phyloP scores from a whole-genome alignment of 1,139 yeast species.

The Spencermartinsiella ligniputridi region DNA sequence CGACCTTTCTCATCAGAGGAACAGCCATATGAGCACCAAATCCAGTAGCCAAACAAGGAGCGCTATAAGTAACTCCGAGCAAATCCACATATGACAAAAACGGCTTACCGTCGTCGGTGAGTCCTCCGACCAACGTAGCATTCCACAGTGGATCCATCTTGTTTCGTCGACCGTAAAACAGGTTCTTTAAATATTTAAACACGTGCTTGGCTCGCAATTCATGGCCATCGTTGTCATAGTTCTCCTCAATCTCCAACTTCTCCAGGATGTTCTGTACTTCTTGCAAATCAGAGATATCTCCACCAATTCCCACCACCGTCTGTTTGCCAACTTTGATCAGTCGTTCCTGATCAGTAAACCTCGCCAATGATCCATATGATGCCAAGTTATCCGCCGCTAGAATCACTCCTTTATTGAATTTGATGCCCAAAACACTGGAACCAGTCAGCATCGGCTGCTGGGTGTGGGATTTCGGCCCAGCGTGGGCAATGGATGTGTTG shows the following conservation, averaged over 20 bases:
- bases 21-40: slow-evolving; percentile 94
- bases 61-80: slow-evolving; percentile 82
- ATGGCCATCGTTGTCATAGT: slow-evolving; percentile 79
- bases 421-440: slow-evolving; percentile 88
- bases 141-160: slow-evolving; percentile 98
- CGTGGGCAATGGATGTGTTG: slow-evolving; percentile 65
- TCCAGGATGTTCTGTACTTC: slow-evolving; percentile 70
- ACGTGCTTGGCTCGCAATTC: slow-evolving; percentile 77
- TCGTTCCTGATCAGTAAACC: slow-evolving; percentile 83
- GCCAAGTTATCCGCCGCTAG: slow-evolving; percentile 90
- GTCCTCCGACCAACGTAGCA: slow-evolving; percentile 86
- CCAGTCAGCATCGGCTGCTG: slow-evolving; percentile 96
- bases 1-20: slow-evolving; percentile 82
- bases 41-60: slow-evolving; percentile 93
- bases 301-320: slow-evolving; percentile 89
- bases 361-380: slow-evolving; percentile 86
- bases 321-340: slow-evolving; percentile 75
- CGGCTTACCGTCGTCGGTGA: slow-evolving; percentile 57
- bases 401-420: slow-evolving; percentile 83
- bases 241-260: slow-evolving; percentile 71
- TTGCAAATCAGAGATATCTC: slow-evolving; percentile 94
- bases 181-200: slow-evolving; percentile 79
- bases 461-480: slow-evolving; percentile 77
- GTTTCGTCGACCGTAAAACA: slow-evolving; percentile 81
- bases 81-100: slow-evolving; percentile 84